Percentiles rank a stretch among this genome's conserved stretches.
phyloP scores from a whole-genome alignment of 1,284 basidiomycete genomes.

The Coniophora puteana region DNA sequence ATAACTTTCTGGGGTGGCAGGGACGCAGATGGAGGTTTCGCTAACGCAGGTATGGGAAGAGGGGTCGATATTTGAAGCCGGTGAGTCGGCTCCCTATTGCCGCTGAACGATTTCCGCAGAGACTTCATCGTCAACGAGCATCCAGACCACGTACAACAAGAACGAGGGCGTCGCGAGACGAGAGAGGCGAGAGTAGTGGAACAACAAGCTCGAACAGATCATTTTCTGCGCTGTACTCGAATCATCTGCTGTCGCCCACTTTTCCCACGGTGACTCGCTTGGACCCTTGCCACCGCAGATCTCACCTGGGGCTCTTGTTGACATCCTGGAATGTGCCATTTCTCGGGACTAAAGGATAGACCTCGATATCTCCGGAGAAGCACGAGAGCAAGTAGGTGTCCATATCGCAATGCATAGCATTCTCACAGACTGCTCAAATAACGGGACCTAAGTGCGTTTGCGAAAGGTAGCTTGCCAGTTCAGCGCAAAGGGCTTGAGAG shows the following conservation, averaged over 20 bases:
- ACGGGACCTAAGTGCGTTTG: too few species aligned
- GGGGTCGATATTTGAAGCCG: slow-evolving; percentile 67
- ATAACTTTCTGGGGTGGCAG: slow-evolving; percentile 95
- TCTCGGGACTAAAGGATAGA: slow-evolving; percentile 1
- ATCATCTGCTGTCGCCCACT: neutral
- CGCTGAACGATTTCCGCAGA: slow-evolving; percentile 80
- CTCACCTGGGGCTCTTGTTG: neutral
- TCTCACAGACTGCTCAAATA: too few species aligned
- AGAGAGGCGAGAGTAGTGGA: neutral
- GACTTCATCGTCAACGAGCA: slow-evolving; percentile 65
- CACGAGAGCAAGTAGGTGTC: slow-evolving; percentile 4
- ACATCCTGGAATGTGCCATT: neutral
- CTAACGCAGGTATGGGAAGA: slow-evolving; percentile 57
- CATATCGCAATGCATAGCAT: too few species aligned
- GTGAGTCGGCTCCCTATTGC: slow-evolving; percentile 50
- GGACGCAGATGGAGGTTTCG: slow-evolving; percentile 66
- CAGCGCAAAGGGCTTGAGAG: too few species aligned
- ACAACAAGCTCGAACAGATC: slow-evolving; percentile 9
- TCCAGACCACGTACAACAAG: slow-evolving; percentile 14
- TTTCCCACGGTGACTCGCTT: slow-evolving; percentile 15
- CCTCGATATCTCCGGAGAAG: too few species aligned
- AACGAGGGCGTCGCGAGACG: slow-evolving; percentile 4
- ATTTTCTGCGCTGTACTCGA: slow-evolving; percentile 1
- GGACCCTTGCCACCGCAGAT: slow-evolving; percentile 7
- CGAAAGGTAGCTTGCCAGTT: too few species aligned